phyloP scores from a whole-genome alignment of 768 basidiomycete species.

The Leccinum rimulosum region DNA sequence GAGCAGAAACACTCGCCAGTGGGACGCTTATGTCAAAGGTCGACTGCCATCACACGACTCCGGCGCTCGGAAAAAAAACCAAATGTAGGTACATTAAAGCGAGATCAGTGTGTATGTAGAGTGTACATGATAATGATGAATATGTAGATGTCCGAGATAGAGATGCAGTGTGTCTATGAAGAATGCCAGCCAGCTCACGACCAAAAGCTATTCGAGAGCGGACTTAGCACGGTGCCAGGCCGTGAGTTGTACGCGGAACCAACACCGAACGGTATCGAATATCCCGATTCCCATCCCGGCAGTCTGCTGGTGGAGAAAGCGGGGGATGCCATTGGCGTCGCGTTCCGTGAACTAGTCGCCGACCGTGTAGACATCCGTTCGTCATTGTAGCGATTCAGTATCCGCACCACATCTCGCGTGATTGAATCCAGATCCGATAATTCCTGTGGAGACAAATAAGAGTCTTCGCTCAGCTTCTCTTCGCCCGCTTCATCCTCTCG shows the following conservation, averaged over 20 bases:
- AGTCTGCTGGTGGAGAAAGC: slow-evolving; percentile 37
- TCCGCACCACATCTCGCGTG: slow-evolving; percentile 69
- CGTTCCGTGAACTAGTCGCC: slow-evolving; percentile 59
- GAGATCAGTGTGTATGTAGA: neutral
- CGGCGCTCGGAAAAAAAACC: neutral
- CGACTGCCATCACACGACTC: neutral
- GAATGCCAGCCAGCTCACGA: slow-evolving; percentile 18
- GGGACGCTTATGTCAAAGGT: slow-evolving; percentile 5
- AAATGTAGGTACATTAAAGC: slow-evolving; percentile 15
- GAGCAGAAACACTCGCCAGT: neutral
- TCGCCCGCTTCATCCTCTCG: slow-evolving; percentile 58
- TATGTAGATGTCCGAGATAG: neutral
- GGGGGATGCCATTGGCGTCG: slow-evolving; percentile 61
- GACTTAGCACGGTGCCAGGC: slow-evolving; percentile 59
- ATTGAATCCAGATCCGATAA: slow-evolving; percentile 72
- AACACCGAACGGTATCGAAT: slow-evolving; percentile 51
- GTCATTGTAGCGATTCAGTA: slow-evolving; percentile 68
- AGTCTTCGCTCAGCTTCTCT: slow-evolving; percentile 40
- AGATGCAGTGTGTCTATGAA: slow-evolving; percentile 5
- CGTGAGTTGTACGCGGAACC: slow-evolving; percentile 51
- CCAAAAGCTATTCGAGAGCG: slow-evolving; percentile 41
- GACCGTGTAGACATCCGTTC: slow-evolving; percentile 61
- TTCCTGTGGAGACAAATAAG: slow-evolving; percentile 64
- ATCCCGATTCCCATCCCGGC: slow-evolving; percentile 51
- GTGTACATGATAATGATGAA: slow-evolving; percentile 11